phyloP scores from a whole-genome alignment of 2,329 filamentous ascomycete species.

The Epichloe coenophiala region DNA sequence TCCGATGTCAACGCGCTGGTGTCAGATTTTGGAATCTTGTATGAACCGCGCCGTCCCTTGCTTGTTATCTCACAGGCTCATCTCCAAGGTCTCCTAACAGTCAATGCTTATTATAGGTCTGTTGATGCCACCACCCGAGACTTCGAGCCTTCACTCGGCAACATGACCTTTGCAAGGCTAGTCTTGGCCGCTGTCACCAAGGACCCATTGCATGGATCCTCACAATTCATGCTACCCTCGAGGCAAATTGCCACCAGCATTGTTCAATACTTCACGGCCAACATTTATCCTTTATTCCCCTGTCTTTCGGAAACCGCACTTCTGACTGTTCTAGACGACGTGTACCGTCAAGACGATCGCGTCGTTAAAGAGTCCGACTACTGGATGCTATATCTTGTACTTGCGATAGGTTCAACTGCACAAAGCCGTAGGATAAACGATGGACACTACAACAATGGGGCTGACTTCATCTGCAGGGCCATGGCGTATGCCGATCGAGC shows the following conservation, averaged over 20 bases:
- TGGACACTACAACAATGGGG: constrained; percentile 42
- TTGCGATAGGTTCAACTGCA: constrained; percentile 67
- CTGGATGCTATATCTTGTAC: constrained; percentile 79
- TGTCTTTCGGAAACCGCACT: constrained; percentile 71
- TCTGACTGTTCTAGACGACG: constrained; percentile 63
- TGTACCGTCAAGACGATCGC: constrained; percentile 59
- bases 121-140: constrained; percentile 91
- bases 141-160: constrained; percentile 76
- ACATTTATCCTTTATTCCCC: constrained; percentile 67
- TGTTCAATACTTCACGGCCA: constrained; percentile 73
- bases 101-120: constrained; percentile 38
- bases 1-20: constrained; percentile 84
- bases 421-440: constrained; percentile 59
- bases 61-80: background rate
- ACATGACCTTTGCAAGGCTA: constrained; percentile 84
- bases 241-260: constrained; percentile 54
- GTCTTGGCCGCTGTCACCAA: constrained; percentile 73
- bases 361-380: constrained; percentile 57
- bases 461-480: constrained; percentile 48
- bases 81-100: background rate
- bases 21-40: constrained; percentile 88
- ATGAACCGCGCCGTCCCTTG: constrained; percentile 16
- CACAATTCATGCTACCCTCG: constrained; percentile 52
- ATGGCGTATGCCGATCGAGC: constrained; percentile 70
- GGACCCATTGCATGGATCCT: constrained; percentile 51